Percentiles rank a stretch among this genome's conserved stretches.
phyloP scores from a whole-genome alignment of 1,284 basidiomycete species.

The Ganoderma lingzhi region DNA sequence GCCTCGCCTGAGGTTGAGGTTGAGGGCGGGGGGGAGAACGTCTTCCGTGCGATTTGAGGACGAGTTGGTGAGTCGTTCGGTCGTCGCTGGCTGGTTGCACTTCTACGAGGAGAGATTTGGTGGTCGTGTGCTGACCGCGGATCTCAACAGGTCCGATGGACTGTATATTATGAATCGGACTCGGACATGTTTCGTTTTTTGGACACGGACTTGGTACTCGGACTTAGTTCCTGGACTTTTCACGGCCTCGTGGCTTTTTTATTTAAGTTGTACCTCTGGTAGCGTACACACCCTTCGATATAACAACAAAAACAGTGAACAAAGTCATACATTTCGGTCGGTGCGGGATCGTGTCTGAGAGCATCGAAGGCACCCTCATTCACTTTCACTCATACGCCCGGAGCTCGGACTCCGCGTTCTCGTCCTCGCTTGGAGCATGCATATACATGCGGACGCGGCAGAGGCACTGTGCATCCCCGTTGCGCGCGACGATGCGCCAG shows the following conservation, averaged over 20 bases:
- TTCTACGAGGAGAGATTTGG: too few species aligned
- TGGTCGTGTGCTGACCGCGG: not conserved
- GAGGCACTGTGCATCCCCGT: too few species aligned
- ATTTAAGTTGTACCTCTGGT: slow-evolving; percentile 3
- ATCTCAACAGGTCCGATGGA: not conserved
- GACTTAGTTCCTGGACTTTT: not conserved
- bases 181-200: not conserved
- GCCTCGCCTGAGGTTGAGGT: not conserved
- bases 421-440: too few species aligned
- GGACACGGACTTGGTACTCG: not conserved
- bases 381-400: too few species aligned
- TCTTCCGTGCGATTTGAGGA: not conserved
- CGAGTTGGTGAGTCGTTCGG: not conserved
- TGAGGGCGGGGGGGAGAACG: not conserved
- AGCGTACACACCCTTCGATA: not conserved
- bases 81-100: not conserved
- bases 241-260: not conserved
- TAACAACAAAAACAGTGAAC: not conserved
- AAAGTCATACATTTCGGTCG: not conserved
- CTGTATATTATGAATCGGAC: not conserved
- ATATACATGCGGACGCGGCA: too few species aligned
- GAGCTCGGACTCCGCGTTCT: too few species aligned
- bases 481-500: too few species aligned
- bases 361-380: not conserved
- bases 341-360: not conserved